Evolutionary conservation across 495 filamentous ascomycete genomes (phyloP), one percentile per base, ranked within the genome.

Genomic region (Achaetomiella virescens): DNA sequence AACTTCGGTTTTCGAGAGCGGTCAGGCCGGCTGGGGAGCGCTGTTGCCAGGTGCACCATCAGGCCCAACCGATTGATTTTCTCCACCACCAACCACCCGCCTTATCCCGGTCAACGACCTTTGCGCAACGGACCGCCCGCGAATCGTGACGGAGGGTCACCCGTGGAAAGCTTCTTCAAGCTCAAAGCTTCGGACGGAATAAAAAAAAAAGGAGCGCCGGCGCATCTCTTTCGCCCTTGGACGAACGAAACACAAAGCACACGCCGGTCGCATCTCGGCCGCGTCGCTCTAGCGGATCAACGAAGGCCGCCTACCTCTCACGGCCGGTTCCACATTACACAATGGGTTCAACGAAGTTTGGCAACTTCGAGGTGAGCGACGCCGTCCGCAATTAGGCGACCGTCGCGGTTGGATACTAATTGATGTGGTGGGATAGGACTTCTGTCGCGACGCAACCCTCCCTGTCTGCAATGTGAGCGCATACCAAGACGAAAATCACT

Each of bases 401-500:
- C 20, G 48, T 12, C 22, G 15, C 37, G 5, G 37, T 17, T 25
- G 15, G 41, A n/a, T 27, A 49, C 68, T 70, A 55, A 71, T 61
- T 27, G 27, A 15, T 27, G 31, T 9, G 5, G 50, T 58, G 8
- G 47, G 27, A 58, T 65, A 95, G 88, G 76, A 93, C 74, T 96
- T 99, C 70, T 99, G 93, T 84, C 87, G 88, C 64, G 90, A 96
- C 76, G 91, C 91, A 59, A 97, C 92, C 59, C 78, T 99, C 66
- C 93, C 93, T 59, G 83, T 96, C 61, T 97, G 91, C 82, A 96
- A 96, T 81, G 92, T 97, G 82, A 59, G 92, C 84, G 53, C 15
- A 38, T 15, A 11, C 40, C 8, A 31, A 43, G 17, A 17, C 7
- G 12, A 2, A 49, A 20, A 12, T 44, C 50, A 14, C 42, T 18